These are phyloP conservation scores for Dactylellina cionopaga DNA, from an alignment of 2,329 filamentous ascomycete species.

Conservation along the genomic window DNA sequence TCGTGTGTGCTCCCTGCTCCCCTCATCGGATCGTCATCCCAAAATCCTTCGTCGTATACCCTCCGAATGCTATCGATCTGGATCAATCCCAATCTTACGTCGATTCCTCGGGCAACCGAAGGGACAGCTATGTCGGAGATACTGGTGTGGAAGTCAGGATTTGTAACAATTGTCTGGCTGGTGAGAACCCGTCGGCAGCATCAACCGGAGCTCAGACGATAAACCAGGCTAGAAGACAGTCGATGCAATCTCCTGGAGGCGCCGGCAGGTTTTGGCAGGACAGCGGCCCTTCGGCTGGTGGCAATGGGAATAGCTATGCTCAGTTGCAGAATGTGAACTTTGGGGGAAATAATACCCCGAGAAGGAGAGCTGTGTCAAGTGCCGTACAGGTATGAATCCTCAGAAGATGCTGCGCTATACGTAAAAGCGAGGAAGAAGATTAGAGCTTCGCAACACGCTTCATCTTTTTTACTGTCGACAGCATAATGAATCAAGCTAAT, in stretches of 20 bases:
- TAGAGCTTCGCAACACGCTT: too few species aligned
- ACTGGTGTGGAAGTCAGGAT: conserved; percentile 55
- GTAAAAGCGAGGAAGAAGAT: not conserved
- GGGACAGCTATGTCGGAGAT: conserved; percentile 46
- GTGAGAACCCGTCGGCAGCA: conserved; percentile 24
- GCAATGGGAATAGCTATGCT: conserved; percentile 26
- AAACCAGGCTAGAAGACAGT: conserved; percentile 8
- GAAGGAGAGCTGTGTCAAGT: conserved; percentile 35
- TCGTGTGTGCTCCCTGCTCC: conserved; percentile 57
- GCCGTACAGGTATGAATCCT: conserved; percentile 14
- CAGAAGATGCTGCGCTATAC: too few species aligned
- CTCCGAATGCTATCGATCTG: conserved; percentile 45
- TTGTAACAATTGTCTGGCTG: conserved; percentile 56
- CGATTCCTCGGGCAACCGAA: conserved; percentile 17
- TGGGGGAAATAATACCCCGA: conserved; percentile 5
- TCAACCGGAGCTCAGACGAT: not conserved
- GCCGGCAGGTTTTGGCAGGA: conserved; percentile 51
- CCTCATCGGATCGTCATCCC: conserved; percentile 57
- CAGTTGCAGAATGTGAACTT: conserved; percentile 4
- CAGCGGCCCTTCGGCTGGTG: conserved; percentile 31
- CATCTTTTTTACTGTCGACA: too few species aligned
- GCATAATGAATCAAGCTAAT: not conserved
- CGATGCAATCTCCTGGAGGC: conserved; percentile 42
- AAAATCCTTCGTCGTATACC: conserved; percentile 56
- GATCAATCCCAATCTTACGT: conserved; percentile 24